Percentiles rank a stretch among this genome's conserved stretches.
Conservation (phyloP, 1,139 yeast species). For the Sugiyamaella paludigena region DNA sequence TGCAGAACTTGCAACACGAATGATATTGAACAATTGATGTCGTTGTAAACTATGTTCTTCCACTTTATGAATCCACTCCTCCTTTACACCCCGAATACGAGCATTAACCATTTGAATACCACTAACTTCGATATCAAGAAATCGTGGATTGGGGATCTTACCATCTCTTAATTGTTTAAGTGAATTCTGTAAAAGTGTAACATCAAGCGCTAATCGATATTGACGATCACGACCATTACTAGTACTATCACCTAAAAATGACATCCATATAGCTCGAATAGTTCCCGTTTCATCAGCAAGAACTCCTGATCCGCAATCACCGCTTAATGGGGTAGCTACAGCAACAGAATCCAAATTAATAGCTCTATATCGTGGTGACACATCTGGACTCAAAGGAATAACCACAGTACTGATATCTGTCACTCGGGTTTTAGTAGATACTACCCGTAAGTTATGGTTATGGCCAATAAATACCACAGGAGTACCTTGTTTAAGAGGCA, state of each 20-base stretch:
- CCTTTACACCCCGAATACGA: constrained; percentile 80
- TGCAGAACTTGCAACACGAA: constrained; percentile 64
- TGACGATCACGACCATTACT: constrained; percentile 54
- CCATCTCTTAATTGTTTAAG: constrained; percentile 54
- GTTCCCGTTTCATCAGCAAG: constrained; percentile 77
- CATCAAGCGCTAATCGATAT: constrained; percentile 79
- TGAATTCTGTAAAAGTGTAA: constrained; percentile 59
- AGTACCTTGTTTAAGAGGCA: constrained; percentile 71
- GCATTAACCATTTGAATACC: constrained; percentile 72
- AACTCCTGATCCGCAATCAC: constrained; percentile 78
- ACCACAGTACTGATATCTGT: constrained; percentile 73
- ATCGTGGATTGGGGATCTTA: constrained; percentile 54
- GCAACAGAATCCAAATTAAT: constrained; percentile 77
- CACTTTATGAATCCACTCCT: constrained; percentile 70
- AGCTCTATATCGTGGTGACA: constrained; percentile 75
- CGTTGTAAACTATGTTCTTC: constrained; percentile 58
- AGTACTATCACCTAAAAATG: constrained; percentile 71
- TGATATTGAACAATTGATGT: constrained; percentile 68
- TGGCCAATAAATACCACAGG: constrained; percentile 75
- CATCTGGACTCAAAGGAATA: constrained; percentile 61
- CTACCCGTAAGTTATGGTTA: constrained; percentile 66
- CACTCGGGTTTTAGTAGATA: constrained; percentile 72
- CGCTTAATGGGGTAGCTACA: constrained; percentile 68
- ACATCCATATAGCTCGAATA: constrained; percentile 79
- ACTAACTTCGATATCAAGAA: constrained; percentile 76